Evolutionary conservation across 805 yeast genomes (phyloP), one percentile per base, ranked within the genome.

Genomic region (Wickerhamomyces ciferrii): DNA sequence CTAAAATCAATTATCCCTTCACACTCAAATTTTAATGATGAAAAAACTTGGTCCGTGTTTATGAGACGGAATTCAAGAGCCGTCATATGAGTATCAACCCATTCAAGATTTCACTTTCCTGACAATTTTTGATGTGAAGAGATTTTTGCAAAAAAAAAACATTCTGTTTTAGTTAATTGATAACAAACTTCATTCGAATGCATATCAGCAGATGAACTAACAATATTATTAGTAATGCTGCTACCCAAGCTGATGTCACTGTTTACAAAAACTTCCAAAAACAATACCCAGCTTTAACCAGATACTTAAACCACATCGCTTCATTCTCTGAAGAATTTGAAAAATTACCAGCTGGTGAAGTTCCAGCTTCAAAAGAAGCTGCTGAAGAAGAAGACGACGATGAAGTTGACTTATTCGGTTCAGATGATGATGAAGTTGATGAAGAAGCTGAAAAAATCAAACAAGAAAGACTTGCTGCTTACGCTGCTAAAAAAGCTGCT

Each of bases 241-340:
- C 96, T 58, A 76, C 97, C 64, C 96, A 89, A 77, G 96, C 97
- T 69, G 98, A 92, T 70, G 98, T 87, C 55, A 71, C 91, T 62
- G 89, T 81, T 65, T 92, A 83, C 92, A 82, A 88, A 80, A 90
- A 97, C 74, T 92, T 83, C 86, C 90, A 90, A 79, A 67, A 78
- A 65, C 74, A 84, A 73, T 92, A 74, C 87, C 97, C 97, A 72
- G 84, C 87, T 73, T 90, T 90, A 69, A 75, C 96, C 69, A 91
- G 98, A 82, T 94, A 97, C 97, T 89, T 86, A 82, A 88, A 88
- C 85, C 97, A 92, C 87, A 86, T 92, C 68, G 94, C 96, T 71
- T 83, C 97, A 53, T 87, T 82, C 82, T 77, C 90, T 59, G 89
- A 79, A 63, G 96, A 89, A 72, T 89, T 89, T 67, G 81, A 74